Evolutionary conservation across 2,329 filamentous ascomycete species (phyloP).

Genomic region (Neospermospora avenae): DNA sequence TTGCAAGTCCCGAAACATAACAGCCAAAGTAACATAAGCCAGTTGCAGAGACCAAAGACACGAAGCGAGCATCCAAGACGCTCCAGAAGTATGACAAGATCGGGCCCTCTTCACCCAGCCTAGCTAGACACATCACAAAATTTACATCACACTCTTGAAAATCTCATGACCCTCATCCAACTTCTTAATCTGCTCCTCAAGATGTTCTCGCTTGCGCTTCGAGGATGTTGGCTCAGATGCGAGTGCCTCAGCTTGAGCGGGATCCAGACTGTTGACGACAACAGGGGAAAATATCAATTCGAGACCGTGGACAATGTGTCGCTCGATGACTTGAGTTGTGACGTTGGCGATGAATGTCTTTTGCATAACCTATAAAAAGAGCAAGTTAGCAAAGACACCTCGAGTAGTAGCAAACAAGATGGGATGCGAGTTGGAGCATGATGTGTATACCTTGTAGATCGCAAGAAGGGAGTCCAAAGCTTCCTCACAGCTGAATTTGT

Average conservation of each 20-base stretch:
- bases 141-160: slow-evolving; percentile 27
- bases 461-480: slow-evolving; percentile 33
- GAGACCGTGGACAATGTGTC: slow-evolving; percentile 34
- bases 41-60: too few species aligned
- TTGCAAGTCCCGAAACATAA: too few species aligned
- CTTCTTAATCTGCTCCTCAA: slow-evolving; percentile 31
- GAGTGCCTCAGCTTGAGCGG: slow-evolving; percentile 27
- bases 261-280: slow-evolving; percentile 22
- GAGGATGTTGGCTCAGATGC: slow-evolving; percentile 29
- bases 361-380: slow-evolving; percentile 27
- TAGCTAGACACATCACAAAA: too few species aligned
- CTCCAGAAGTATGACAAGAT: too few species aligned
- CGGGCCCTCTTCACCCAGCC: too few species aligned
- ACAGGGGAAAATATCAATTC: slow-evolving; percentile 33
- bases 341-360: slow-evolving; percentile 37
- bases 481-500: slow-evolving; percentile 32
- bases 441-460: slow-evolving; percentile 37
- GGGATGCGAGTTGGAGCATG: background rate
- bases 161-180: slow-evolving; percentile 32
- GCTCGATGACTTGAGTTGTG: slow-evolving; percentile 36
- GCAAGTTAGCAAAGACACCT: too few species aligned
- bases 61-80: too few species aligned
- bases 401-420: too few species aligned
- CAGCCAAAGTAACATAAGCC: too few species aligned
- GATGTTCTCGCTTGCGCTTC: slow-evolving; percentile 24